Base-by-base conservation (phyloP, 495 filamentous ascomycete genomes). In the Paragyromitra xinjiangensis region DNA sequence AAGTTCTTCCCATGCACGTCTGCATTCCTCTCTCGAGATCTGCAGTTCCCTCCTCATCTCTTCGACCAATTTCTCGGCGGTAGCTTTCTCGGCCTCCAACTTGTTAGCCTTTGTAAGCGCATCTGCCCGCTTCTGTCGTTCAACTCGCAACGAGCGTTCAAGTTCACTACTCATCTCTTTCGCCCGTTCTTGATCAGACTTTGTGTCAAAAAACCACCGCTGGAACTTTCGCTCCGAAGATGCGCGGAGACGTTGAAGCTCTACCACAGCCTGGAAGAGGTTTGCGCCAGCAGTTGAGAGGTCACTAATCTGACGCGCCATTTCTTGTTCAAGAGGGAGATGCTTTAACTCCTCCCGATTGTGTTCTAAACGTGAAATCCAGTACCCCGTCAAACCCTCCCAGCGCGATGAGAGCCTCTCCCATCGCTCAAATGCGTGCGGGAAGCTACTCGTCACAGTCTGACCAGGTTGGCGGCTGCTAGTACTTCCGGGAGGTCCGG, bases 221-320 rank as follows among this genome's bases (percentile, higher is more conserved):
- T 98, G 96, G 83, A 99, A 99, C 82, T 98, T 98, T 45, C 96
- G 89, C 83, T 98, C 96, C 1, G 94, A 97, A 24, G 93, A 96
- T 22, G 96, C 95, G 24, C 95, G 93, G 14, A 99, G 87, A n/a
- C 95, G 91, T 81, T 99, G 95, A 42, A 99, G 86, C 82, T 99
- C 95, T 14, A 99, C 95, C 1, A 99, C 94, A 6, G 96, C 95
- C 82, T 98, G 95, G 83, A 99, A 99, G 6, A 99, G 88, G 81
- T 98, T 99, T 24, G 95, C 96, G 29, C 95, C 95, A 4, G 95
- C 95, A 16, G 95, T 96, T 34, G 95, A 97, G 11, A 99, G 87
- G 82, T 99, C 95, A 0, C 92, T 96, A 59, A 99, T 94, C 82
- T 99, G 95, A 51, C 95, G 90, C 11, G 93, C 91, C 81, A 99